A percentile compares a stretch with the other conserved stretches of the same genome.
These are phyloP conservation scores for Leccinum aurantiacum DNA, from an alignment of 768 basidiomycete species.

Conservation along the genomic window DNA sequence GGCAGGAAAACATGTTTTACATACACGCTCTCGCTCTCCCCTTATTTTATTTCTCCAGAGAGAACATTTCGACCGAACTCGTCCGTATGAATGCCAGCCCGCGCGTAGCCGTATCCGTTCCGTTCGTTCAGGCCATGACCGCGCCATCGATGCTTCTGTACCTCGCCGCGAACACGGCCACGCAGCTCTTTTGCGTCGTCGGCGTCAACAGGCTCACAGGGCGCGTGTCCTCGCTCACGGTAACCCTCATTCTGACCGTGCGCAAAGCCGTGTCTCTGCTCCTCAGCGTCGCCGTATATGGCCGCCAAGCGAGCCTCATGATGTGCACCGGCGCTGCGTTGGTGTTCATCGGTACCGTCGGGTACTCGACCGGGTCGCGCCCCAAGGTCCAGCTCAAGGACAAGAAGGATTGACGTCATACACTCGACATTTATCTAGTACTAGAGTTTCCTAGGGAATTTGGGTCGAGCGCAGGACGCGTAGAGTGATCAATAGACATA, in stretches of 20 bases:
- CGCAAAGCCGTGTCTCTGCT: slow-evolving; percentile 78
- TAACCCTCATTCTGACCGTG: slow-evolving; percentile 78
- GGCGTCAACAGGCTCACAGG: slow-evolving; percentile 87
- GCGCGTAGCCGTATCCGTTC: slow-evolving; percentile 9
- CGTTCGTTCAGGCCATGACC: slow-evolving; percentile 14
- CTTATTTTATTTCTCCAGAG: slow-evolving; percentile 64
- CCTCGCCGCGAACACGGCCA: slow-evolving; percentile 74
- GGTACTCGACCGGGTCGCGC: slow-evolving; percentile 48
- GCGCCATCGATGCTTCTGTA: slow-evolving; percentile 64
- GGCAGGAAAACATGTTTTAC: slow-evolving; percentile 95
- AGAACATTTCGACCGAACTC: slow-evolving; percentile 42
- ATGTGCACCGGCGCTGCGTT: slow-evolving; percentile 71
- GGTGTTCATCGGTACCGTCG: slow-evolving; percentile 70
- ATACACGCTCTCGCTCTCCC: slow-evolving; percentile 79
- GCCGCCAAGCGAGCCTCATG: slow-evolving; percentile 39
- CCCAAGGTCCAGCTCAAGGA: slow-evolving; percentile 14
- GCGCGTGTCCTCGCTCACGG: slow-evolving; percentile 69
- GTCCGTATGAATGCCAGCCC: slow-evolving; percentile 14
- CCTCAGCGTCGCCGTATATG: slow-evolving; percentile 60
- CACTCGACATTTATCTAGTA: not conserved
- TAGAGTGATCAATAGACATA: slow-evolving; percentile 22
- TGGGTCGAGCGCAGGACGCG: not conserved
- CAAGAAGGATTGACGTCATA: slow-evolving; percentile 30
- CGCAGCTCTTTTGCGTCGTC: slow-evolving; percentile 80
- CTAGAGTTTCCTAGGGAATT: not conserved